Conservation (phyloP, 345 rosid genomes). For the Corchorus capsularis region DNA sequence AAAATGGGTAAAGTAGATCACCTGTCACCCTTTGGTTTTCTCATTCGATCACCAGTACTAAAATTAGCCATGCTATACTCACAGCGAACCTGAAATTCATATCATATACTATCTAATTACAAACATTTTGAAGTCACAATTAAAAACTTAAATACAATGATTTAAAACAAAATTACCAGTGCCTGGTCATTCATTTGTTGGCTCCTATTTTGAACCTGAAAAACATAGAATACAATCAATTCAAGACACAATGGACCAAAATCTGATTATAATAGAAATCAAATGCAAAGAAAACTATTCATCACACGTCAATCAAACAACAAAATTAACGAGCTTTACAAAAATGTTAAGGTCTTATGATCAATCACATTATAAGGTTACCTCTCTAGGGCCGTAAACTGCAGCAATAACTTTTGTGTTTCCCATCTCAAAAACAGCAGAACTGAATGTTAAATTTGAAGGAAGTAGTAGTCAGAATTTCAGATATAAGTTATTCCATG, state of each 20-base stretch:
- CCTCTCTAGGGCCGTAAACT: conserved; percentile 98
- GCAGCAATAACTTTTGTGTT: conserved; percentile 96
- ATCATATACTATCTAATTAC: neutral
- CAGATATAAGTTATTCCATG: neutral
- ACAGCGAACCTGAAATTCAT: conserved; percentile 61
- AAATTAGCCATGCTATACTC: conserved; percentile 98
- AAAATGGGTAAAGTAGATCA: conserved; percentile 13
- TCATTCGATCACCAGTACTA: conserved; percentile 84
- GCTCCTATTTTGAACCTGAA: conserved; percentile 78
- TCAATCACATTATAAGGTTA: conserved; percentile 14
- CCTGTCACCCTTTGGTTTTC: conserved; percentile 92
- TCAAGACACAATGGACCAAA: neutral
- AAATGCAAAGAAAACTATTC: neutral
- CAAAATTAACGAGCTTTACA: neutral
- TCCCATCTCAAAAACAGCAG: conserved; percentile 95
- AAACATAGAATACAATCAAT: neutral
- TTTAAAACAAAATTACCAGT: conserved; percentile 42
- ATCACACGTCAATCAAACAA: neutral
- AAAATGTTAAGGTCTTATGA: neutral
- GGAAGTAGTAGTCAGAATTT: neutral
- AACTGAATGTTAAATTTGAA: conserved; percentile 36
- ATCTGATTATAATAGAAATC: neutral
- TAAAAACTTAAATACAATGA: neutral
- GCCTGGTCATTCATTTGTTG: conserved; percentile 72
- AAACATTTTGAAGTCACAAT: neutral